Base-by-base conservation (phyloP, 352 stramenopile genomes). In the Globisporangium echinulatum region DNA sequence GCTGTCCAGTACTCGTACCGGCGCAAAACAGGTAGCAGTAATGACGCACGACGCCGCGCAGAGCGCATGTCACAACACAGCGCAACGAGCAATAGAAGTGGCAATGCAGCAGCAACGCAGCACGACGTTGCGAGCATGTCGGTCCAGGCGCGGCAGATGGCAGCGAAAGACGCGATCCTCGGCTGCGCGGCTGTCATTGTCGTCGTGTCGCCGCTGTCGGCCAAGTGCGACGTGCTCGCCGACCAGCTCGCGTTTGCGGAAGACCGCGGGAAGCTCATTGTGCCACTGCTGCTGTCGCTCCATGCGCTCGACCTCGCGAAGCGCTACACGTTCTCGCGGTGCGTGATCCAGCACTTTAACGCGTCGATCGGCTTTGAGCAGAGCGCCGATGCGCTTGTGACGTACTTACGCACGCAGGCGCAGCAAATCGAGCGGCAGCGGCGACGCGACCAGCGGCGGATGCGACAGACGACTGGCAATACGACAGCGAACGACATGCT, bases 191-290 rank as follows among this genome's bases (percentile, higher is more conserved):
- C 81, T 0, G 76, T 94, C 37, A 59, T 91, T 10, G 70, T 92
- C 13, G 75, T 92, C 53, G 59, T 91, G 10, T 92, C 84, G 43
- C 75, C 78, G 4, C 61, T 90, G 9, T 88, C 84, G 19, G 70
- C 76, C 15, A 85, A 74, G 54, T 90, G 81, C 46, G 82, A 89
- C 50, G 66, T 87, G 49, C 69, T 92, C 11, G 67, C 78, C 1
- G 85, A 94, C 43, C 83, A 92, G 54, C 58, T 92, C 4, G 85
- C 85, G 4, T 92, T 94, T 61, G 85, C 85, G 0, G 85, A 94
- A 59, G 82, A 92, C 56, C 79, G 78, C 15, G 76, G 72, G 11
- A 94, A 90, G 58, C 57, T 87, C 13, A 73, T 93, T 42, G 64
- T 94, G 5, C 85, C 83, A 8, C 61, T 91, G 40, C 58, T 94